These are phyloP conservation scores for Asclepias syriaca DNA, from an alignment of 257 asterid species.

Conservation along the genomic window DNA sequence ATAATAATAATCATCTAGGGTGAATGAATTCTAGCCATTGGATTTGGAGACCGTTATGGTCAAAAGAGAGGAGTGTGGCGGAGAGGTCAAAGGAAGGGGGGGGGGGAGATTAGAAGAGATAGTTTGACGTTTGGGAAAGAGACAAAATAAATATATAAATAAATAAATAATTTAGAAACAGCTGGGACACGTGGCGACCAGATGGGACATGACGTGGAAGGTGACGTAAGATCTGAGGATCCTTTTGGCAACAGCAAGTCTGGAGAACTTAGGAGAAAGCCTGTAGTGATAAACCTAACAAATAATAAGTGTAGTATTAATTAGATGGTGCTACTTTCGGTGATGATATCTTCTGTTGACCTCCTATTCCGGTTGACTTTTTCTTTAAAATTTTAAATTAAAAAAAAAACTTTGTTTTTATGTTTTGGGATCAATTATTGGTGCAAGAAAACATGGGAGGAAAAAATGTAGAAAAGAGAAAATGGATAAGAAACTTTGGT, in stretches of 20 bases:
- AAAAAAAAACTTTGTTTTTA: no score
- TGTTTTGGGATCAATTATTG: slow-evolving; percentile 40
- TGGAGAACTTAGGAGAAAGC: background rate
- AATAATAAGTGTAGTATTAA: no score
- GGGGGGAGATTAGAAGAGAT: background rate
- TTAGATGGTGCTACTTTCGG: slow-evolving; percentile 34
- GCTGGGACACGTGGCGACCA: slow-evolving; percentile 24
- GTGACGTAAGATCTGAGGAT: slow-evolving; percentile 13
- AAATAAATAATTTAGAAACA: no score
- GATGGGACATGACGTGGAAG: slow-evolving; percentile 1
- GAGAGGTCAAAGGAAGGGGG: slow-evolving; percentile 13
- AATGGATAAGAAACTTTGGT: background rate
- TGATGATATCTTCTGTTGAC: slow-evolving; percentile 24
- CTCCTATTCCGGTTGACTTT: slow-evolving; percentile 31
- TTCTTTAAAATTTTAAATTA: no score
- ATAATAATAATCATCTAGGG: slow-evolving; percentile 1
- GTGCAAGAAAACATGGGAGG: slow-evolving; percentile 12
- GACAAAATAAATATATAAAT: background rate
- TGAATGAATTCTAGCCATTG: slow-evolving; percentile 15
- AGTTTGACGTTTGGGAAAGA: slow-evolving; percentile 5
- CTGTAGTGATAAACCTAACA: background rate
- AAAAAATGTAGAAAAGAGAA: background rate
- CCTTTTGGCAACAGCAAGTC: background rate
- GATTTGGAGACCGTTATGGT: slow-evolving; percentile 17
- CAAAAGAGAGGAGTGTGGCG: background rate